Conservation (phyloP, 768 basidiomycete species). For the Psilocybe tampanensis region DNA sequence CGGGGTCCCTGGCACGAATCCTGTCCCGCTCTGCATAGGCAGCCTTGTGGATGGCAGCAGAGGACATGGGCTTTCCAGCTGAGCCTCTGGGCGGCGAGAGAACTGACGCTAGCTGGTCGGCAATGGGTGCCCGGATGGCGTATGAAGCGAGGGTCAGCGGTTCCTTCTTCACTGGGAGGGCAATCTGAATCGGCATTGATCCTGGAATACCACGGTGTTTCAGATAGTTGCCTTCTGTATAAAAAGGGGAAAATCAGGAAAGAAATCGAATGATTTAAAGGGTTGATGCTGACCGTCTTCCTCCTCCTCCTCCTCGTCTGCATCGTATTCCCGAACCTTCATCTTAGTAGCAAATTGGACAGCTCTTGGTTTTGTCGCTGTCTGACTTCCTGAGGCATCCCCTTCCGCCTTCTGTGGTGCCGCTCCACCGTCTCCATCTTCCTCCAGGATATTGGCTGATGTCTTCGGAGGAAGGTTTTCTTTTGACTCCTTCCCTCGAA, state of each 20-base stretch:
- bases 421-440: slow-evolving; percentile 32
- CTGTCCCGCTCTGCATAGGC: slow-evolving; percentile 73
- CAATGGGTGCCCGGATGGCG: slow-evolving; percentile 49
- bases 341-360: neutral
- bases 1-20: slow-evolving; percentile 65
- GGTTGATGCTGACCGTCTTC: slow-evolving; percentile 1
- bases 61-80: slow-evolving; percentile 32
- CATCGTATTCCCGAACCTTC: neutral
- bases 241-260: slow-evolving; percentile 2
- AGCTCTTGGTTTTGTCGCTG: neutral
- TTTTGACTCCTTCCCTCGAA: slow-evolving; percentile 36
- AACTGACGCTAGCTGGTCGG: slow-evolving; percentile 32
- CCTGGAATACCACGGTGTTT: slow-evolving; percentile 38
- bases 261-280: neutral
- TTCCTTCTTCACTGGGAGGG: slow-evolving; percentile 33
- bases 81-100: slow-evolving; percentile 29
- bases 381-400: neutral
- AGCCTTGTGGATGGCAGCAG: slow-evolving; percentile 57
- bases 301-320: slow-evolving; percentile 7
- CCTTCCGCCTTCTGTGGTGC: slow-evolving; percentile 4
- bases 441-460: slow-evolving; percentile 25
- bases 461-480: slow-evolving; percentile 14
- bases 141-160: slow-evolving; percentile 59
- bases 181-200: slow-evolving; percentile 70
- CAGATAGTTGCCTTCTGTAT: neutral